These are phyloP conservation scores for Artemisia argyi DNA, from an alignment of 129 eudicot species.

Conservation along the genomic window DNA sequence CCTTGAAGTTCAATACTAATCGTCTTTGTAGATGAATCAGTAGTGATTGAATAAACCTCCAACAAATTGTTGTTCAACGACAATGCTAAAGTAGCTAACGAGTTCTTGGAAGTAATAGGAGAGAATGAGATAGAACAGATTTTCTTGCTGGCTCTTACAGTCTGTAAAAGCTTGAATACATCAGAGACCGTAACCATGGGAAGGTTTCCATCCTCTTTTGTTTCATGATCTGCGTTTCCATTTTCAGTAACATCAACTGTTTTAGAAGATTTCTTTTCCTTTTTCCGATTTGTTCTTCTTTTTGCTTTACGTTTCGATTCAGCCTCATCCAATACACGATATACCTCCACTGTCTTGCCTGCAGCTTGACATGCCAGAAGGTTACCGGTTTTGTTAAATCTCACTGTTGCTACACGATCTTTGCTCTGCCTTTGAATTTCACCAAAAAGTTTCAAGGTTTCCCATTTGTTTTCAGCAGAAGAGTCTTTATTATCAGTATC, in stretches of 20 bases:
- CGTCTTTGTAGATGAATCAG: constrained; percentile 46
- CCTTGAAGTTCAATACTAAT: constrained; percentile 83
- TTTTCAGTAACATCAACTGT: constrained; percentile 44
- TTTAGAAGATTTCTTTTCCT: constrained; percentile 75
- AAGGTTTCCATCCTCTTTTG: constrained; percentile 39
- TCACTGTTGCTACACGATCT: constrained; percentile 81
- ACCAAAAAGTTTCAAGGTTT: constrained; percentile 80
- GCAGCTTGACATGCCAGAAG: constrained; percentile 90
- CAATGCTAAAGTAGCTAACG: constrained; percentile 75
- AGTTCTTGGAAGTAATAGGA: constrained; percentile 61
- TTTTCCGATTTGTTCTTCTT: constrained; percentile 73
- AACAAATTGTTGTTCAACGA: constrained; percentile 77
- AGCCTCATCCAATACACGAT: constrained; percentile 77
- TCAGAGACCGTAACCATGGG: constrained; percentile 61
- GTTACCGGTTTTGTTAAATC: constrained; percentile 78
- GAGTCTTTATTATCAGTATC: constrained; percentile 32
- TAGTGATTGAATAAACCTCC: constrained; percentile 68
- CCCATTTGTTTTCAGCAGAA: constrained; percentile 67
- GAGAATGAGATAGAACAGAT: constrained; percentile 81
- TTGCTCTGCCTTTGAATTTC: constrained; percentile 81
- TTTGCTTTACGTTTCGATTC: constrained; percentile 93
- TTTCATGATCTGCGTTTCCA: constrained; percentile 35
- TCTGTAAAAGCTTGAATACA: constrained; percentile 80
- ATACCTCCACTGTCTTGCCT: constrained; percentile 86
- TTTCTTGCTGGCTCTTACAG: constrained; percentile 74